These are phyloP conservation scores for Sindora glabra DNA, from an alignment of 306 rosid species.

Conservation along the genomic window DNA sequence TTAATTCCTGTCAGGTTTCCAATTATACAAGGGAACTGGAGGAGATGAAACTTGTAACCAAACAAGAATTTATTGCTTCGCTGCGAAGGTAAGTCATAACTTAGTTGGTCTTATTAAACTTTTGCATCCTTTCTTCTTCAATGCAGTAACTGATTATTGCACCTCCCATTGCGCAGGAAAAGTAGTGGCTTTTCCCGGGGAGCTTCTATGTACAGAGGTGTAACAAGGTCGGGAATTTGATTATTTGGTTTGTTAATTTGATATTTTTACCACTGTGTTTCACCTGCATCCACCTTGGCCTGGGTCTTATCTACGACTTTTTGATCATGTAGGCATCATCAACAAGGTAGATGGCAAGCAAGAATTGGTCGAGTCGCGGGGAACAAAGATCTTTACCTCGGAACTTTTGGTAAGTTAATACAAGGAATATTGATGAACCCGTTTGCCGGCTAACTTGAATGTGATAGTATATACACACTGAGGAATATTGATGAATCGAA, in stretches of 20 bases:
- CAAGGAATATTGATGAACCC: no score
- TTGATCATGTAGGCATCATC: conserved; percentile 70
- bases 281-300: no score
- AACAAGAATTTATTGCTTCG: conserved; percentile 96
- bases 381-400: conserved; percentile 87
- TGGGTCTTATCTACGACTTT: not conserved
- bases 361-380: conserved; percentile 99
- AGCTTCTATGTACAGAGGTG: conserved; percentile 90
- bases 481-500: no score
- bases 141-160: not conserved
- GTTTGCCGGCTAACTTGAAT: no score
- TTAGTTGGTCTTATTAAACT: not conserved
- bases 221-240: conserved; percentile 54
- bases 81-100: conserved; percentile 72
- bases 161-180: conserved; percentile 44
- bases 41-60: conserved; percentile 79
- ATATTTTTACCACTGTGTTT: not conserved
- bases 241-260: not conserved
- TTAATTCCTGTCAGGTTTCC: conserved; percentile 40
- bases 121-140: not conserved
- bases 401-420: conserved; percentile 80
- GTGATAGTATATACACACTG: no score
- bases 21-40: conserved; percentile 70
- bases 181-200: conserved; percentile 98
- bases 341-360: conserved; percentile 99